These are phyloP conservation scores for Beta corolliflora DNA, from an alignment of 179 eudicot genomes.

Conservation along the genomic window DNA sequence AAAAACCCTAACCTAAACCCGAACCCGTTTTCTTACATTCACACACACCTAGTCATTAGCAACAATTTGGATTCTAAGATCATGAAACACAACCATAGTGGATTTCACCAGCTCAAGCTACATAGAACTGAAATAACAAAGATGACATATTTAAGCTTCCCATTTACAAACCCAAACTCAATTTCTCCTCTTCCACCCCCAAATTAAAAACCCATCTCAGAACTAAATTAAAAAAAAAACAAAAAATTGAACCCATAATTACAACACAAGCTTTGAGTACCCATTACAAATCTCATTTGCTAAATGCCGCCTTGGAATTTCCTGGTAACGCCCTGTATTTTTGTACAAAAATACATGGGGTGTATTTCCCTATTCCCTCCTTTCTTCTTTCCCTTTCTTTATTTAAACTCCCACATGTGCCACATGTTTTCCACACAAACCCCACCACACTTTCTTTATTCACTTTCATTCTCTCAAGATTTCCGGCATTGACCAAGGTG, in stretches of 20 bases:
- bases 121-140: neutral
- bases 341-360: no score
- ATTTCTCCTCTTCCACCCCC: constrained; percentile 13
- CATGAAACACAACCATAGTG: neutral
- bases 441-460: no score
- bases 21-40: neutral
- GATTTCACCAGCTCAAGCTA: neutral
- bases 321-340: no score
- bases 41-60: neutral
- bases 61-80: neutral
- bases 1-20: neutral
- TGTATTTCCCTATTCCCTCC: no score
- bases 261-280: neutral
- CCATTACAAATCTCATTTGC: neutral
- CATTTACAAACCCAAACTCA: constrained; percentile 2
- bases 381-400: no score
- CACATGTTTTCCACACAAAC: no score
- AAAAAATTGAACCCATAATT: neutral
- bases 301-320: no score
- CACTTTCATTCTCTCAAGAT: no score
- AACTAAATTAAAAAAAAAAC: neutral
- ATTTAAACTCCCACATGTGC: no score
- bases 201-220: constrained; percentile 15
- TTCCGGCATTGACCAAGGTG: no score
- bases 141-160: neutral